A percentile compares a stretch with the other conserved stretches of the same genome.
phyloP scores from a whole-genome alignment of 768 basidiomycete species.

The Saitozyma podzolica region DNA sequence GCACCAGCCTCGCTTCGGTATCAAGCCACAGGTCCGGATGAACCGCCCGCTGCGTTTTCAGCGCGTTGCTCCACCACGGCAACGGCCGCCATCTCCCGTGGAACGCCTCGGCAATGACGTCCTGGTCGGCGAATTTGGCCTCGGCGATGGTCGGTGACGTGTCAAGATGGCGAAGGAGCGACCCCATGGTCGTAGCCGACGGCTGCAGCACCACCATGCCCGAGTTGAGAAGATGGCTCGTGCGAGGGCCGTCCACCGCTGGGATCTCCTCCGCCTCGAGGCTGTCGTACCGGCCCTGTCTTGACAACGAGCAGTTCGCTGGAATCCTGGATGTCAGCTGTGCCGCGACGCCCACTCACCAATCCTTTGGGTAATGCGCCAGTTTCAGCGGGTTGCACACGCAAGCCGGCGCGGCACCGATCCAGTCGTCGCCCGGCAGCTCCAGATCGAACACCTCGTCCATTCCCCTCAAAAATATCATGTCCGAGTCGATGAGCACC shows the following conservation, averaged over 20 bases:
- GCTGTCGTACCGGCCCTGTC: conserved; percentile 50
- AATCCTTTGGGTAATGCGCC: conserved; percentile 82
- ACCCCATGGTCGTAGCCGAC: conserved; percentile 60
- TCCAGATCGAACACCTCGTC: conserved; percentile 48
- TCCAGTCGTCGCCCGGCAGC: conserved; percentile 60
- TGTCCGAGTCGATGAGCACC: conserved; percentile 50
- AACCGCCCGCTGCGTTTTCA: conserved; percentile 72
- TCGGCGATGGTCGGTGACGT: conserved; percentile 60
- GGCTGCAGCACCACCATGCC: conserved; percentile 83
- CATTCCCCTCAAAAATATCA: conserved; percentile 45
- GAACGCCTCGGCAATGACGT: conserved; percentile 80
- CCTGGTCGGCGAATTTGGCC: conserved; percentile 87
- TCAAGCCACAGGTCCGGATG: conserved; percentile 81
- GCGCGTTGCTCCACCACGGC: conserved; percentile 63
- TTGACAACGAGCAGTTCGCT: conserved; percentile 80
- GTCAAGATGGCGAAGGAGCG: conserved; percentile 63
- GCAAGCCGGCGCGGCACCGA: conserved; percentile 87
- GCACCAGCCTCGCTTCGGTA: conserved; percentile 70
- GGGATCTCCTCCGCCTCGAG: conserved; percentile 58
- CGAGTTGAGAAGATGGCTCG: conserved; percentile 82
- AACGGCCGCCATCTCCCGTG: conserved; percentile 55
- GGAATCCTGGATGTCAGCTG: conserved; percentile 66
- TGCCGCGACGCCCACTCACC: conserved; percentile 56
- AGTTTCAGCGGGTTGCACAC: conserved; percentile 89
- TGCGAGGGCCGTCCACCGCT: conserved; percentile 61